phyloP scores from a whole-genome alignment of 1,139 yeast species.

The Suhomyces chickasaworum region DNA sequence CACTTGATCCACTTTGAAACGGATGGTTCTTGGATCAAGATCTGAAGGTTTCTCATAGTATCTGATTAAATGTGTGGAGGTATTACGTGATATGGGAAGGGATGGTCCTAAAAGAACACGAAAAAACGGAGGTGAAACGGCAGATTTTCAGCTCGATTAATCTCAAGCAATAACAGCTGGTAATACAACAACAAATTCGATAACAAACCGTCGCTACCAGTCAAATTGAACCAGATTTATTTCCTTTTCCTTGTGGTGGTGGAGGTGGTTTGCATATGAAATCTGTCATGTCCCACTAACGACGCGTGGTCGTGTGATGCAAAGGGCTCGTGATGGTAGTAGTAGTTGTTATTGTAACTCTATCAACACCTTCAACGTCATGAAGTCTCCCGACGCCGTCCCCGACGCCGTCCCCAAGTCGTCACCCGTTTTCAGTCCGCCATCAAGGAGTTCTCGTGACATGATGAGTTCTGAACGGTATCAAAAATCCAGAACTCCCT shows the following conservation, averaged over 20 bases:
- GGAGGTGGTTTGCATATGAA: background rate
- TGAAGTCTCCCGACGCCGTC: slow-evolving; percentile 1
- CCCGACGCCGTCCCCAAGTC: slow-evolving; percentile 5
- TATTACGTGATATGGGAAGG: no score
- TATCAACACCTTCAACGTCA: slow-evolving; percentile 1
- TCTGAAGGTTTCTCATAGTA: slow-evolving; percentile 19
- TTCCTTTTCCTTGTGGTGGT: background rate
- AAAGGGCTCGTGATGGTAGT: background rate
- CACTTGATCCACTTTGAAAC: slow-evolving; percentile 35
- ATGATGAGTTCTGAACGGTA: background rate
- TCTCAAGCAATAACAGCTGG: no score
- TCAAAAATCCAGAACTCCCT: background rate
- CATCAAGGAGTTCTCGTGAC: slow-evolving; percentile 4
- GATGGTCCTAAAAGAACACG: no score
- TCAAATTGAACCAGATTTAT: no score
- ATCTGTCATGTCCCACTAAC: background rate
- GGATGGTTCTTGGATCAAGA: slow-evolving; percentile 13
- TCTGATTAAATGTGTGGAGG: no score
- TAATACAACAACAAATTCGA: no score
- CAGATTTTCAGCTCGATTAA: no score
- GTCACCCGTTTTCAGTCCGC: slow-evolving; percentile 2
- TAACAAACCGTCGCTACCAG: background rate
- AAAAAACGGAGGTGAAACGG: no score
- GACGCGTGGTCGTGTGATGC: background rate
- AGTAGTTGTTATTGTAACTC: background rate